phyloP scores from a whole-genome alignment of 495 filamentous ascomycete genomes.

The Immersiella caudata region DNA sequence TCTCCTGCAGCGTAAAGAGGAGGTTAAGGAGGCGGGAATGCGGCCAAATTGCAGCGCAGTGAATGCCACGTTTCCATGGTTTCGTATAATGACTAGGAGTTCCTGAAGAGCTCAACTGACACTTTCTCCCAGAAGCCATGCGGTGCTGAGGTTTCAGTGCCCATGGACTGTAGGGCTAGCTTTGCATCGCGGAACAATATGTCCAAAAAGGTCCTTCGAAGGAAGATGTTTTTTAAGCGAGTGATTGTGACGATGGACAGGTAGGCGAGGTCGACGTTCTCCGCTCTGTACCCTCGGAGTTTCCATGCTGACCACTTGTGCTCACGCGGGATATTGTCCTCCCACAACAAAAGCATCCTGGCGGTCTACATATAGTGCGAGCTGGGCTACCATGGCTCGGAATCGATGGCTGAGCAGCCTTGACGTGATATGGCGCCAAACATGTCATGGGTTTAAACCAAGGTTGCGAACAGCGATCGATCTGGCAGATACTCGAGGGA shows the following conservation, averaged over 20 bases:
- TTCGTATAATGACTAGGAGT: neutral
- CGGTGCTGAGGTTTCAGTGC: no score
- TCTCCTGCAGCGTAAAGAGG: no score
- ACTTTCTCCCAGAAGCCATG: no score
- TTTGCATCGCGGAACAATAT: neutral
- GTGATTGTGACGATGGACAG: conserved; percentile 27
- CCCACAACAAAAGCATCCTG: conserved; percentile 16
- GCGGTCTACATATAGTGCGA: conserved; percentile 34
- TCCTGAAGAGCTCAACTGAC: neutral
- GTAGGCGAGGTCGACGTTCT: conserved; percentile 28
- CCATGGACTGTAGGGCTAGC: neutral
- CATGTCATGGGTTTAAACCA: conserved; percentile 44
- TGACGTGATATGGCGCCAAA: conserved; percentile 30
- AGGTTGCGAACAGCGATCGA: conserved; percentile 38
- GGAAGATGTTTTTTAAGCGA: conserved; percentile 29
- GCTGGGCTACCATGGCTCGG: no score
- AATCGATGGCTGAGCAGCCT: no score
- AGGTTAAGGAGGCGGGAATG: no score
- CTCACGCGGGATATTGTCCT: conserved; percentile 21
- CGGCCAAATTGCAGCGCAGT: no score
- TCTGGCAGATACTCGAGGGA: conserved; percentile 19
- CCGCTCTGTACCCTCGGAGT: conserved; percentile 27
- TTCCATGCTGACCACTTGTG: conserved; percentile 33
- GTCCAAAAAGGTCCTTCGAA: conserved; percentile 24
- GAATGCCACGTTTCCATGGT: neutral